Conservation (phyloP, 345 rosid genomes). For the Gynandropsis gynandra region DNA sequence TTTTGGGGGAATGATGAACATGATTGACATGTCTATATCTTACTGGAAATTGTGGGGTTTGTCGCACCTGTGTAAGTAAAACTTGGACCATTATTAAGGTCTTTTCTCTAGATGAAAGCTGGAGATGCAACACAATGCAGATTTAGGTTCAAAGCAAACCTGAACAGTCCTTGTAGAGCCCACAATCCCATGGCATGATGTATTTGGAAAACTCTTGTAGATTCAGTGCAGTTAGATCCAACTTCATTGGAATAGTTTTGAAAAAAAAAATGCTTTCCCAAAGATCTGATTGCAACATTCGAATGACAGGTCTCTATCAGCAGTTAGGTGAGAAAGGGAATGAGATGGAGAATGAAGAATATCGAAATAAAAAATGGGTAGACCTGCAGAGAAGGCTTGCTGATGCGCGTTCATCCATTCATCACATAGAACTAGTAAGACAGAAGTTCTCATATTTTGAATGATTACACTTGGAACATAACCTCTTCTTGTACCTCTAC, state of each 20-base stretch:
- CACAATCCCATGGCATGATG: too few species aligned
- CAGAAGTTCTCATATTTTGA: conserved; percentile 4
- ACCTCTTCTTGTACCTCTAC: conserved; percentile 20
- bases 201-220: too few species aligned
- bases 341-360: conserved; percentile 90
- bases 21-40: background rate
- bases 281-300: conserved; percentile 7
- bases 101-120: too few species aligned
- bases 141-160: too few species aligned
- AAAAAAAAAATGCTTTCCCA: background rate
- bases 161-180: too few species aligned
- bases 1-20: background rate
- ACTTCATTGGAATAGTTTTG: background rate
- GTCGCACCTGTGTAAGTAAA: too few species aligned
- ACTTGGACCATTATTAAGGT: too few species aligned
- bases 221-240: background rate
- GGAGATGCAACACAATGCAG: too few species aligned
- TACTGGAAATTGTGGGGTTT: too few species aligned
- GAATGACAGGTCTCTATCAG: conserved; percentile 50
- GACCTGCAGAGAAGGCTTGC: conserved; percentile 79
- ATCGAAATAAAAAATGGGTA: conserved; percentile 52
- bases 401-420: conserved; percentile 82
- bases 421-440: conserved; percentile 76
- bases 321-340: conserved; percentile 77
- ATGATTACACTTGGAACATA: background rate